These are phyloP conservation scores for Delonix regia DNA, from an alignment of 306 rosid genomes.

Conservation along the genomic window DNA sequence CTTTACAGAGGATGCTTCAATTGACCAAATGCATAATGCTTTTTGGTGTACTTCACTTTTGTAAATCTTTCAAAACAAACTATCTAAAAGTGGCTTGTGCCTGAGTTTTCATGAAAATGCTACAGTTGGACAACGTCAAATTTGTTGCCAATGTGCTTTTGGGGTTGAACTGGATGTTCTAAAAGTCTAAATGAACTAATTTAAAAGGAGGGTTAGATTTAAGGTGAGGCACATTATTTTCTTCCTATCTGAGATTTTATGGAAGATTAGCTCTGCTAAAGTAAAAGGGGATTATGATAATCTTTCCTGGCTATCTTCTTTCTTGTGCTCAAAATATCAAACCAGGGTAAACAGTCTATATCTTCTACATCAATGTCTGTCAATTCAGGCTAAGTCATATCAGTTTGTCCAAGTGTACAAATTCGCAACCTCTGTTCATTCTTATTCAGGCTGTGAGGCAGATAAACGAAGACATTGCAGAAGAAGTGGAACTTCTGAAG, in stretches of 20 bases:
- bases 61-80: background rate
- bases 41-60: conserved; percentile 17
- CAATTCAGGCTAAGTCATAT: conserved; percentile 28
- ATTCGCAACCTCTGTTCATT: conserved; percentile 16
- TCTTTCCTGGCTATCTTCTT: background rate
- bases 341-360: background rate
- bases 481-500: conserved; percentile 66
- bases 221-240: conserved; percentile 10
- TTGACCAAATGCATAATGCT: conserved; percentile 26
- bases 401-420: conserved; percentile 11
- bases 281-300: conserved; percentile 8
- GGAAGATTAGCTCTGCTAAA: conserved; percentile 19
- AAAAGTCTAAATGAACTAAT: conserved; percentile 5
- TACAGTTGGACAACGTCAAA: conserved; percentile 5
- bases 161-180: background rate
- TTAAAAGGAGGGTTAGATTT: conserved; percentile 17
- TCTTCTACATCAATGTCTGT: conserved; percentile 3
- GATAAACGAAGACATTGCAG: conserved; percentile 59
- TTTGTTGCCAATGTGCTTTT: conserved; percentile 23
- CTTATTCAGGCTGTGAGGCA: conserved; percentile 66
- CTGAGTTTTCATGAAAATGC: conserved; percentile 19
- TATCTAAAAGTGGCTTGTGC: background rate
- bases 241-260: conserved; percentile 12
- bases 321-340: background rate
- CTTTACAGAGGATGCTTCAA: conserved; percentile 30